Evolutionary conservation across 2,329 filamentous ascomycete species (phyloP).

Genomic region (Verticillium dahliae): DNA sequence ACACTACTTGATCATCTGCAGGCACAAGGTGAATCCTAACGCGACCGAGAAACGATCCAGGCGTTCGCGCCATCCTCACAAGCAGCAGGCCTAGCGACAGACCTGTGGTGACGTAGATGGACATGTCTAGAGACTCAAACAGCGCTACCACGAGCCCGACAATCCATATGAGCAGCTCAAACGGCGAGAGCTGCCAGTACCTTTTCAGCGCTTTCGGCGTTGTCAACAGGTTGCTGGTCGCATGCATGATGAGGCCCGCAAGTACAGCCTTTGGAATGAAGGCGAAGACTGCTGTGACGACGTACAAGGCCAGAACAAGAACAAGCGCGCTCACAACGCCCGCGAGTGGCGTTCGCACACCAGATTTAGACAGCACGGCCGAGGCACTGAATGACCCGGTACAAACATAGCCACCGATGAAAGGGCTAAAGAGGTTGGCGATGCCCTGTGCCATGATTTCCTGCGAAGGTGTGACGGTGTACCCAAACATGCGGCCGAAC

Average conservation of each 20-base stretch:
- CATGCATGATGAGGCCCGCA: constrained; percentile 77
- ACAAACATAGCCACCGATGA: constrained; percentile 51
- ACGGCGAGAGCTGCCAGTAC: constrained; percentile 69
- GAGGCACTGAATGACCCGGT: constrained; percentile 54
- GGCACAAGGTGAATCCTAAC: constrained; percentile 13
- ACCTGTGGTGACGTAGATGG: constrained; percentile 41
- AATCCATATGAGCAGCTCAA: constrained; percentile 71
- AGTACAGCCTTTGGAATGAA: constrained; percentile 70
- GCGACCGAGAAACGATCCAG: constrained; percentile 37
- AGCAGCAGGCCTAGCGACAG: constrained; percentile 36
- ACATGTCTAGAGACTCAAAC: constrained; percentile 41
- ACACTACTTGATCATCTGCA: neutral
- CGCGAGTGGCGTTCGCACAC: constrained; percentile 70
- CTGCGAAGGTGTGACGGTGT: constrained; percentile 71
- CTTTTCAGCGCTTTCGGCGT: constrained; percentile 67
- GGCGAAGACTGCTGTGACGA: constrained; percentile 69
- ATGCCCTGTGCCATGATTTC: constrained; percentile 74
- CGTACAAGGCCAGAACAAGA: constrained; percentile 72
- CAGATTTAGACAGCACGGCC: constrained; percentile 78
- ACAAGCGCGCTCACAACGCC: constrained; percentile 72
- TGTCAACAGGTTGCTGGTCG: constrained; percentile 69
- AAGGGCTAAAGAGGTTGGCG: constrained; percentile 68
- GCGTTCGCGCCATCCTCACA: constrained; percentile 35
- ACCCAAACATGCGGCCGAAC: constrained; percentile 73
- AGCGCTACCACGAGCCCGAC: constrained; percentile 55